Conservation (phyloP, 129 eudicot species). For the Mikania micrantha region DNA sequence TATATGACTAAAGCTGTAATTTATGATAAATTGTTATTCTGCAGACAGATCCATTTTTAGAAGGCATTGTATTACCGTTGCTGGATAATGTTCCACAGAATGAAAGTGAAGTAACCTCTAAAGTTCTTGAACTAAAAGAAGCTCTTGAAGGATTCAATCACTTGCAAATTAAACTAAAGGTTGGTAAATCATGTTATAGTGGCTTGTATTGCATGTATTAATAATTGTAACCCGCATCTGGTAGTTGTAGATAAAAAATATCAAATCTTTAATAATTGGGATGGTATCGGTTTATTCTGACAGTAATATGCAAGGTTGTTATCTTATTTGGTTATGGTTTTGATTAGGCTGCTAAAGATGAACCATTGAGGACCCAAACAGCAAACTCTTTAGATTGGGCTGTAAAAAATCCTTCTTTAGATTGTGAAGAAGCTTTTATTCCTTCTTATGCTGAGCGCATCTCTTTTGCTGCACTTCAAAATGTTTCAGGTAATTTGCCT, state of each 20-base stretch:
- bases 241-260: not conserved
- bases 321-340: constrained; percentile 3
- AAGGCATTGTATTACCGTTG: constrained; percentile 55
- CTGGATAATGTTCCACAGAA: constrained; percentile 40
- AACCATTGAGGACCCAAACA: constrained; percentile 50
- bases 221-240: not conserved
- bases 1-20: too few relatives aligned
- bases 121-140: constrained; percentile 47
- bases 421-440: constrained; percentile 44
- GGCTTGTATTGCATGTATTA: not conserved
- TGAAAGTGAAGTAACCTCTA: constrained; percentile 29
- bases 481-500: constrained; percentile 42
- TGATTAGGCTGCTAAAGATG: constrained; percentile 58
- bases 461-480: constrained; percentile 71
- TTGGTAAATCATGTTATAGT: constrained; percentile 9
- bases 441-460: constrained; percentile 65
- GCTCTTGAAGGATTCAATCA: constrained; percentile 53
- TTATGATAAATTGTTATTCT: too few relatives aligned
- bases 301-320: not conserved
- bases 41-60: constrained; percentile 66
- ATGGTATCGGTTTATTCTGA: not conserved
- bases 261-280: not conserved
- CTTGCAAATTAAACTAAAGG: constrained; percentile 77
- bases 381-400: constrained; percentile 60
- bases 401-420: constrained; percentile 38